Evolutionary conservation across 2,329 filamentous ascomycete genomes (phyloP), one percentile per base, ranked within the genome.

Genomic region (Chalaropsis ovoidea): DNA sequence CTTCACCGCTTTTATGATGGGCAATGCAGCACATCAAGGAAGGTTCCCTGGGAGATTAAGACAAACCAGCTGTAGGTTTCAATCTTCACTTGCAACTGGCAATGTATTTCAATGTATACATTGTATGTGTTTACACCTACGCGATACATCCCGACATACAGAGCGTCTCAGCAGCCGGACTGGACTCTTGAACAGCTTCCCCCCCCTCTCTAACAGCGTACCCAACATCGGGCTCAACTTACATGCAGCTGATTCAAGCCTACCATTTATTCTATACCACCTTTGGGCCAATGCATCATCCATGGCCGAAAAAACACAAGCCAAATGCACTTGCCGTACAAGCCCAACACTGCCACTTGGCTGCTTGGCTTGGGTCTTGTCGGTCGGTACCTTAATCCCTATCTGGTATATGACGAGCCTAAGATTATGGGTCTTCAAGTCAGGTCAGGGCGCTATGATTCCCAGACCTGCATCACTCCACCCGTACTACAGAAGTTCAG

Each of bases 11-110:
- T 42, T 54, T 60, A 58, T 35, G 54, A 54, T 39, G 31, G 41
- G 39, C 49, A 60, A 47, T 22, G 49, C 63, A 42, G 19, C 19
- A 49, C 27, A 61, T 39, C 17, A 54, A 24, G 35, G 45, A 60
- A 39, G 56, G 19, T 62, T 61, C 58, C 54, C 54, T 47, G 54
- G 56, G 39, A 54, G 56, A 42, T 63, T 54, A 41, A 64, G 61
- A 47, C 41, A 62, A 62, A 22, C 43, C 11, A 49, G 10, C 43
- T 47, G 61, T 19, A 58, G 17, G 54, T 58, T 58, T 35, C 54
- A 62, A 31, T 27, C n/a, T 24, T 61, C 17, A 27, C 17, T 24
- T 15, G 11, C 49, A 47, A 22, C 11, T 41, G 15, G 24, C 43
- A 27, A 39, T 52, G 42, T 41, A 19, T 64, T 41, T 19, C 61